A percentile compares a stretch with the other conserved stretches of the same genome.
Evolutionary conservation across 108 stramenopile species (phyloP).

Genomic region (Epithemia pelagica): DNA sequence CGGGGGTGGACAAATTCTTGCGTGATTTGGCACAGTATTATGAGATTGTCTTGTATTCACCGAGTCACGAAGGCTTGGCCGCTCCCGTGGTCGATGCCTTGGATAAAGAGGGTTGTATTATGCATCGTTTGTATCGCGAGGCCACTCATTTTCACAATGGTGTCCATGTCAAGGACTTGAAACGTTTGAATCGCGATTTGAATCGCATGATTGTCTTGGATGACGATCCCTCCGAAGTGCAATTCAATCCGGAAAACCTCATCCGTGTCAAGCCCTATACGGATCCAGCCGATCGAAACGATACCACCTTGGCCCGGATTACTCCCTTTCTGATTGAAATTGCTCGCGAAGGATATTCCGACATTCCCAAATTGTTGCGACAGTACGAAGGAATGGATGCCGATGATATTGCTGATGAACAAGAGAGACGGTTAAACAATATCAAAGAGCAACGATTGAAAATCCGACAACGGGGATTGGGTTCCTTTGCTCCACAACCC

Average conservation of each 20-base stretch:
- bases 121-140: conserved; percentile 92
- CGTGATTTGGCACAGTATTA: conserved; percentile 88
- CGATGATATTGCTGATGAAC: conserved; percentile 84
- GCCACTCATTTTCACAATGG: conserved; percentile 87
- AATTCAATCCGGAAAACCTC: conserved; percentile 88
- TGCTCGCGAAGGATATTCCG: conserved; percentile 66
- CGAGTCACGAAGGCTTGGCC: conserved; percentile 72
- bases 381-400: conserved; percentile 82
- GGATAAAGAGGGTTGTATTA: conserved; percentile 81
- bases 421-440: conserved; percentile 58
- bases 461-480: conserved; percentile 50
- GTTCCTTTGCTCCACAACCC: conserved; percentile 39
- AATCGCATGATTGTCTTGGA: conserved; percentile 89
- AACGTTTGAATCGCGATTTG: conserved; percentile 81
- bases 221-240: conserved; percentile 83
- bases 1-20: conserved; percentile 93
- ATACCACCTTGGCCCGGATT: conserved; percentile 72
- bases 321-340: conserved; percentile 84
- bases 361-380: conserved; percentile 60
- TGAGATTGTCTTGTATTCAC: conserved; percentile 92
- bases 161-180: conserved; percentile 90
- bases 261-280: conserved; percentile 91
- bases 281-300: conserved; percentile 68
- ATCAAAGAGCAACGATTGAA: conserved; percentile 37
- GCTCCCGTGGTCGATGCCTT: conserved; percentile 77